These are phyloP conservation scores for Saccharomycopsis hybrid DNA, from an alignment of 1,139 yeast species.

Conservation along the genomic window DNA sequence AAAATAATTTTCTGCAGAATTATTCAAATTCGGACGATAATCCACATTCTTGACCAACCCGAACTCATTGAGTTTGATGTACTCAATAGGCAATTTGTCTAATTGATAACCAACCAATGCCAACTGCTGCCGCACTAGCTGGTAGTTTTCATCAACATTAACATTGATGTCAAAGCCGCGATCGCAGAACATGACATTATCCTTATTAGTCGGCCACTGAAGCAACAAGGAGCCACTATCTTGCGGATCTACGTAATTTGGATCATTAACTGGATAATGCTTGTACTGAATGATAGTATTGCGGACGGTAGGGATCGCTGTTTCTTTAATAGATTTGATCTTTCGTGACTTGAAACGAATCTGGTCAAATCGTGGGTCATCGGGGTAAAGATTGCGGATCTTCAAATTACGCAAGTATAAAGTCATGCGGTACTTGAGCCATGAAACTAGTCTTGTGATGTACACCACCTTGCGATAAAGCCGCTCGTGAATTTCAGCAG, in stretches of 20 bases:
- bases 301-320: neutral
- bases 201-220: neutral
- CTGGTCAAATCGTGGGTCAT: neutral
- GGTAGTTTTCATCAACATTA: conserved; percentile 3
- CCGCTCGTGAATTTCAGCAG: conserved; percentile 3
- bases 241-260: neutral
- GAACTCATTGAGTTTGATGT: conserved; percentile 6
- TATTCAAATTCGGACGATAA: conserved; percentile 6
- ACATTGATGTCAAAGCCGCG: conserved; percentile 1
- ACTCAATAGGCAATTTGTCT: conserved; percentile 8
- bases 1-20: neutral
- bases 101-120: neutral
- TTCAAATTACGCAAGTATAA: conserved; percentile 3
- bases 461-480: conserved; percentile 1
- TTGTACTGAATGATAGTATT: conserved; percentile 3
- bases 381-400: conserved; percentile 5
- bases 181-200: conserved; percentile 4
- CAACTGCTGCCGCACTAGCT: neutral
- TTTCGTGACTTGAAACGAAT: conserved; percentile 9
- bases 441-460: conserved; percentile 3
- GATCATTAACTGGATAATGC: conserved; percentile 10
- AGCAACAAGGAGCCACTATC: too few species aligned
- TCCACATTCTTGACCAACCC: conserved; percentile 13
- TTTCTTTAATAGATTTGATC: conserved; percentile 9
- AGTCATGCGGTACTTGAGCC: conserved; percentile 1